Base-by-base conservation (phyloP, 192 early-diverging fungal species). In the Backusella parvicylindrica region DNA sequence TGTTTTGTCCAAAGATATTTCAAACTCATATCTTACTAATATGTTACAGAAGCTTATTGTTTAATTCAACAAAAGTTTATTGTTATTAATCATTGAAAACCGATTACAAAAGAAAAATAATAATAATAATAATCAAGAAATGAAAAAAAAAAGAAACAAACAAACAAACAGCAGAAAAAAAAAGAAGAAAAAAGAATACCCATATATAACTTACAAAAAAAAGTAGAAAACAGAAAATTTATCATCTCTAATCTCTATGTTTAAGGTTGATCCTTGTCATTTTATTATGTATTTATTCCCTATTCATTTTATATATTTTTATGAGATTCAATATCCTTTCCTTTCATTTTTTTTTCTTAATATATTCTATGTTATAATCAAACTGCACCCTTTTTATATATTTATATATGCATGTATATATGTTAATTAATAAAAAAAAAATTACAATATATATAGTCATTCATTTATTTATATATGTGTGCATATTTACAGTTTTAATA, bases 11-110 rank as follows among this genome's bases (percentile, higher is more conserved):
- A 38, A 68, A 35, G 33, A 38, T 47, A 70, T 30, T 30, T 41
- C 68, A 43, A 41, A 70, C 30, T 30, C 68, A 47, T 18, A 43
- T 26, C 38, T 70, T 70, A 70, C 68, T 13, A 70, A 35, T 41
- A 70, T 31, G 68, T 47, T 70, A 13, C 23, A 38, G 18, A 70
- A 38, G 31, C 68, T 70, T n/a, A 28, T 70, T 35, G 40, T 70
- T 21, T 70, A 70, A 70, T 16, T 18, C 60, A 64, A 64, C 30
- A 18, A n/a, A n/a, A n/a, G 33, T 2, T 36, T 0, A 3, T 37
- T 31, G 4, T 68, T n/a, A 31, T 16, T 21, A n/a, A 8, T 33
- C 65, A 38, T 21, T n/a, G 12, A 15, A n/a, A 36, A n/a, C n/a
- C n/a, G n/a, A n/a, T n/a, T n/a, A n/a, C n/a, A n/a, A n/a, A n/a